Base-by-base conservation (phyloP, 208 protist species). In the Acanthamoeba royreba region DNA sequence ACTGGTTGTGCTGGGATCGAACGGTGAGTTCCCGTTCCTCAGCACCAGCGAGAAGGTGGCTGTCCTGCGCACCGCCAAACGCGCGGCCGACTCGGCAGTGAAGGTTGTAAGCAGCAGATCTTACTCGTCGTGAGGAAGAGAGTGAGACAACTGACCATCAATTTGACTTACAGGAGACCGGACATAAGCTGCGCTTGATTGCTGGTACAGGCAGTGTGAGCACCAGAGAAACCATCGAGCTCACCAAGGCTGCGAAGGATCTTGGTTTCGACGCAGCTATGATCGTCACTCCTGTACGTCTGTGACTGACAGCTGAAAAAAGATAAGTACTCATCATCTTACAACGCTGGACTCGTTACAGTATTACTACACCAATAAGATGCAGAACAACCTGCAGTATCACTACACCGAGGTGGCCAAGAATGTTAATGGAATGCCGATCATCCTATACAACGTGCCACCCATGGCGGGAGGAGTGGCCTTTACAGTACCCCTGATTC, bases 391-490 rank as follows among this genome's bases (percentile, higher is more conserved):
- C 15, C 47, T 66, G 25, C 81, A 66, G 31, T 38, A 66, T 38
- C 45, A 63, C 45, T 63, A 88, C 52, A 66, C 28, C 81, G 81
- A 87, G 72, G 81, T 88, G 42, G 81, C 81, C 1, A 66, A 53
- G 81, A 42, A 31, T 19, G 72, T 63, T 9, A 31, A 22, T 7
- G 45, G 47, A 9, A 88, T 88, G 47, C 81, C 81, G 33, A 88
- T 88, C 52, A 88, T 88, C 13, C 81, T 88, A 7, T 88, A 88
- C 81, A 88, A 88, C 81, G 81, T 88, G 28, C 81, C 81, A 15
- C 81, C 81, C 25, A 66, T 88, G 81, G 81, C 81, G 1, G 81
- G 81, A 42, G 81, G 81, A 13, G 81, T 88, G 81, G 28, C 45
- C 31, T 66, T 88, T 22, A 66, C 46, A 11, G 31, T 88, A 25